A percentile compares a stretch with the other conserved stretches of the same genome.
These are phyloP conservation scores for Luzula sylvatica DNA, from an alignment of 176 grass and related monocot genomes.

Conservation along the genomic window DNA sequence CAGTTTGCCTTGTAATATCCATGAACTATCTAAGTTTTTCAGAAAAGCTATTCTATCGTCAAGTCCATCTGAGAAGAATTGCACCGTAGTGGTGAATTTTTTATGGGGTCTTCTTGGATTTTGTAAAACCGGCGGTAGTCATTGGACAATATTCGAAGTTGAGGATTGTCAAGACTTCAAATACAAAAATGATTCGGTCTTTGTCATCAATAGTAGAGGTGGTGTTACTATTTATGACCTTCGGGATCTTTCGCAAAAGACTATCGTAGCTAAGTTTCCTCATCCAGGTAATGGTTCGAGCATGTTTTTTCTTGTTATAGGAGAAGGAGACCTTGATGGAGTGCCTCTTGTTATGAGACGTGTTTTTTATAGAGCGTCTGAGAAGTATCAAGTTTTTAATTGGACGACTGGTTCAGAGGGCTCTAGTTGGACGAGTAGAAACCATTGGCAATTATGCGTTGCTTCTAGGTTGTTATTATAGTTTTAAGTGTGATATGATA, in stretches of 20 bases:
- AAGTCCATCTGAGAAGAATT: not conserved
- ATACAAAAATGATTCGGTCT: not conserved
- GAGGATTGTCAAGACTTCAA: not conserved
- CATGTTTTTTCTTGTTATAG: not conserved
- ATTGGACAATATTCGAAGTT: not conserved
- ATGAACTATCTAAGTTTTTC: not conserved
- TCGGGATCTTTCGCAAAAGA: not conserved
- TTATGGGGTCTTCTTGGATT: no score
- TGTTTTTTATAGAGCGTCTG: not conserved
- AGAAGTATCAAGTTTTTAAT: not conserved
- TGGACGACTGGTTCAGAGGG: not conserved
- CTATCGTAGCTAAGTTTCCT: not conserved
- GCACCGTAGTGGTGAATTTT: not conserved
- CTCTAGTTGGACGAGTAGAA: not conserved
- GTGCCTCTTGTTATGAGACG: not conserved
- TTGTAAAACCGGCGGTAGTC: not conserved
- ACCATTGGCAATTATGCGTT: not conserved
- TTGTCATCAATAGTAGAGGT: not conserved
- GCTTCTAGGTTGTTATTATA: not conserved
- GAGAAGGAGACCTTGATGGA: not conserved
- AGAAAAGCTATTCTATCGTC: not conserved
- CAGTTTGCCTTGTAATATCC: not conserved
- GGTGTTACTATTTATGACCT: conserved; percentile 2
- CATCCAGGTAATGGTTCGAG: not conserved
- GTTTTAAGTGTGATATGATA: no score